Evolutionary conservation across 345 rosid genomes (phyloP).

Genomic region (Hirschfeldia incana): DNA sequence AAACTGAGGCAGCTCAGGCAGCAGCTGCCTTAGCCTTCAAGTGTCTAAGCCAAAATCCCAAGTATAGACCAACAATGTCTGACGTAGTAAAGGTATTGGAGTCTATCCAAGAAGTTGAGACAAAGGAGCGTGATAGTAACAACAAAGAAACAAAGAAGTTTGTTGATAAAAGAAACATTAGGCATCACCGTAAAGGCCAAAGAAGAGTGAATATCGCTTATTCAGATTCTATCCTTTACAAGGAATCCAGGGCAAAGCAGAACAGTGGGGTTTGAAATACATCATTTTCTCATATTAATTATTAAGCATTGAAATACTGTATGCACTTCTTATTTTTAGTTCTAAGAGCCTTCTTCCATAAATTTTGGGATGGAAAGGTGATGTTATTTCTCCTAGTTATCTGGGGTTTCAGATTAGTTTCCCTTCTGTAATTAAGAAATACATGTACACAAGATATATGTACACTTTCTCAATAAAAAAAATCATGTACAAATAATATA

Average conservation of each 20-base stretch:
- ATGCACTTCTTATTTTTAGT: neutral
- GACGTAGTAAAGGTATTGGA: slow-evolving; percentile 61
- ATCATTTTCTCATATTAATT: neutral
- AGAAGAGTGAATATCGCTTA: slow-evolving; percentile 34
- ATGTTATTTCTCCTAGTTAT: neutral
- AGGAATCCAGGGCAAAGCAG: slow-evolving; percentile 21
- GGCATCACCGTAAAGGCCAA: slow-evolving; percentile 18
- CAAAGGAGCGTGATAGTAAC: slow-evolving; percentile 20
- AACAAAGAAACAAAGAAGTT: slow-evolving; percentile 28
- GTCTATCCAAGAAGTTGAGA: slow-evolving; percentile 57
- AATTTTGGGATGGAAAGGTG: slow-evolving; percentile 3
- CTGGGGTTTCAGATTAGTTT: neutral
- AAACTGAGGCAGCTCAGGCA: slow-evolving; percentile 53
- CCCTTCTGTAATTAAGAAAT: neutral
- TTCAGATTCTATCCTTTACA: slow-evolving; percentile 49
- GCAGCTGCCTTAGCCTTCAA: slow-evolving; percentile 57
- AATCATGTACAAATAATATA: neutral
- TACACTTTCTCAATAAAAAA: neutral
- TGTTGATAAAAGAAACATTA: neutral
- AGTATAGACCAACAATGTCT: slow-evolving; percentile 65
- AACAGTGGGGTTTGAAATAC: slow-evolving; percentile 9
- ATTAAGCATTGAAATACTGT: neutral
- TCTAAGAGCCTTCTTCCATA: neutral
- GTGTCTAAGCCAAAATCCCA: slow-evolving; percentile 67
- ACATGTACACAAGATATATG: neutral